A percentile compares a stretch with the other conserved stretches of the same genome.
These are phyloP conservation scores for Steccherinum ochraceum DNA, from an alignment of 768 basidiomycete genomes.

Conservation along the genomic window DNA sequence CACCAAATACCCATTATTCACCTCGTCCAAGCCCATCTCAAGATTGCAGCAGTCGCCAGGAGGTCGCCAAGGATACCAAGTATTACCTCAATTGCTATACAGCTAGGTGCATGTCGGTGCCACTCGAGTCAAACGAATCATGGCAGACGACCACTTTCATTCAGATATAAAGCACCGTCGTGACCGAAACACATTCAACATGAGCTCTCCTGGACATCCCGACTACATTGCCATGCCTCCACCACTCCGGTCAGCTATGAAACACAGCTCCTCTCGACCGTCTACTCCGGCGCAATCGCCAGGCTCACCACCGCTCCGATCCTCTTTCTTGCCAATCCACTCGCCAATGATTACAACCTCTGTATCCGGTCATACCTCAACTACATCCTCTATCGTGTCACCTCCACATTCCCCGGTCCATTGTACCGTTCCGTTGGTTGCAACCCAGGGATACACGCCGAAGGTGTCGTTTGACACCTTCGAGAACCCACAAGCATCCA, in stretches of 20 bases:
- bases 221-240: slow-evolving; percentile 17
- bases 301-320: slow-evolving; percentile 9
- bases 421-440: slow-evolving; percentile 12
- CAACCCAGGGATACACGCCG: slow-evolving; percentile 37
- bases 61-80: not conserved
- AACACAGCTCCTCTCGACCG: slow-evolving; percentile 21
- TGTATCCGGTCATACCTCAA: not conserved
- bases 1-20: not conserved
- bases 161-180: not conserved
- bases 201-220: slow-evolving; percentile 16
- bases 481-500: slow-evolving; percentile 70
- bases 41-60: not conserved
- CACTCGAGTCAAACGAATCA: not conserved
- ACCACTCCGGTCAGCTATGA: slow-evolving; percentile 50
- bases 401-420: slow-evolving; percentile 10
- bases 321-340: not conserved
- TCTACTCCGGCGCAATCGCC: slow-evolving; percentile 17
- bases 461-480: slow-evolving; percentile 88
- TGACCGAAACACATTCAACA: slow-evolving; percentile 2
- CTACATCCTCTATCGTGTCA: slow-evolving; percentile 9
- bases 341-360: not conserved
- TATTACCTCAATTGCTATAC: not conserved
- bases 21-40: not conserved
- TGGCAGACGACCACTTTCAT: not conserved
- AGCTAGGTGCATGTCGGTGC: not conserved